Percentiles rank a stretch among this genome's conserved stretches.
These are phyloP conservation scores for Dendryphion nanum DNA, from an alignment of 2,329 filamentous ascomycete species.

Conservation along the genomic window DNA sequence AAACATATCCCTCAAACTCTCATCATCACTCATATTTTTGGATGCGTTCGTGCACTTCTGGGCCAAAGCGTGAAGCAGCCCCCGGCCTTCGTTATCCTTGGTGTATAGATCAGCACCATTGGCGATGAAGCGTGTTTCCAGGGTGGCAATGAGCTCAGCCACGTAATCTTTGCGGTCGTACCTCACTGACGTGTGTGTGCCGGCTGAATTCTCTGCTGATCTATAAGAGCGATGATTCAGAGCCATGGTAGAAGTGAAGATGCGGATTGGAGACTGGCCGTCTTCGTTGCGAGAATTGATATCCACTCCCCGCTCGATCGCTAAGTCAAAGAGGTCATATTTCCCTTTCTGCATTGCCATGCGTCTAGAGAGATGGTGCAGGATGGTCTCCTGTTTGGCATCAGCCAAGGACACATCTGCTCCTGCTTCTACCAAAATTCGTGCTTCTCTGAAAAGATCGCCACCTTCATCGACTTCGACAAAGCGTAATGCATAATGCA, in stretches of 20 bases:
- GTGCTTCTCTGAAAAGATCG: not conserved
- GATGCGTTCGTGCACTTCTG: not conserved
- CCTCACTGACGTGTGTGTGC: too few species aligned
- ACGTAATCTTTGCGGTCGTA: not conserved
- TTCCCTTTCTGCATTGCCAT: not conserved
- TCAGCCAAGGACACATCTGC: not conserved
- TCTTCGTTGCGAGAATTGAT: not conserved
- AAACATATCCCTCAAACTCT: too few species aligned
- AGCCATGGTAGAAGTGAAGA: not conserved
- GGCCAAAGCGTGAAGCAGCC: not conserved
- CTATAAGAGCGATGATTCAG: too few species aligned
- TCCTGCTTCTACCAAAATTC: not conserved
- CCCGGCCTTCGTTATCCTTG: not conserved
- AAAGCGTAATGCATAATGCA: not conserved
- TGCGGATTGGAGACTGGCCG: not conserved
- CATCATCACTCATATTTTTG: not conserved
- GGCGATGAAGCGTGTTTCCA: not conserved
- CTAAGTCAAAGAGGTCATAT: not conserved
- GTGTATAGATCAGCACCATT: not conserved
- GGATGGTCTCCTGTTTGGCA: not conserved
- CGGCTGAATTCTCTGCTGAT: too few species aligned
- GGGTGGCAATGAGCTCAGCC: not conserved
- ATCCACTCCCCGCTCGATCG: not conserved
- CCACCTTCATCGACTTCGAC: too few species aligned
- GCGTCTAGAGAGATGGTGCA: not conserved